Conservation (phyloP, 129 eudicot species). For the Ambrosia trifida region DNA sequence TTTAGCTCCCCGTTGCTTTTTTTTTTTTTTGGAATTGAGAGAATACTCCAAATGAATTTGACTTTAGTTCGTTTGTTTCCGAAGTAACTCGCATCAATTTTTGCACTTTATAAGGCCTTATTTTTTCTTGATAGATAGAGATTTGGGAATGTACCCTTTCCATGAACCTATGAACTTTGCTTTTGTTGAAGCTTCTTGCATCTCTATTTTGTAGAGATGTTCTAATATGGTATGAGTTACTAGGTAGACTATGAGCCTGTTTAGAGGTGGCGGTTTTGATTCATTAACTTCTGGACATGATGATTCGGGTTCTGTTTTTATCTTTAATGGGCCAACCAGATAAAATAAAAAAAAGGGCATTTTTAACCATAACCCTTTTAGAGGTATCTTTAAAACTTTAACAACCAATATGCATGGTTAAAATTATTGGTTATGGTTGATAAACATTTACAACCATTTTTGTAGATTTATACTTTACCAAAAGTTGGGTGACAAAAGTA, state of each 20-base stretch:
- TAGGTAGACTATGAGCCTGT: constrained; percentile 10
- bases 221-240: neutral
- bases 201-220: neutral
- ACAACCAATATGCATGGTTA: neutral
- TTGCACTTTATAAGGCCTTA: neutral
- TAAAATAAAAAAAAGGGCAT: neutral
- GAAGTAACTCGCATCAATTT: no score
- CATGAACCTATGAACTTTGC: neutral
- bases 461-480: neutral
- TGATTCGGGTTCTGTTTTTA: neutral
- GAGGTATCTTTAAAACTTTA: neutral
- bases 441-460: neutral
- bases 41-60: no score
- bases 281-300: neutral
- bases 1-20: no score
- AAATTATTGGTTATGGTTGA: neutral
- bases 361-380: neutral
- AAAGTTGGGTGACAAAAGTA: neutral
- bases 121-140: neutral
- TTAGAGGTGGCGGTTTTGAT: constrained; percentile 3
- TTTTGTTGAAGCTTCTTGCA: neutral
- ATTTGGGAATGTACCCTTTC: neutral
- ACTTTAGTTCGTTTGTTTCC: no score
- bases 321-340: neutral
- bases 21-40: no score